Evolutionary conservation across 495 filamentous ascomycete species (phyloP).

Genomic region (Clohesyomyces aquaticus): DNA sequence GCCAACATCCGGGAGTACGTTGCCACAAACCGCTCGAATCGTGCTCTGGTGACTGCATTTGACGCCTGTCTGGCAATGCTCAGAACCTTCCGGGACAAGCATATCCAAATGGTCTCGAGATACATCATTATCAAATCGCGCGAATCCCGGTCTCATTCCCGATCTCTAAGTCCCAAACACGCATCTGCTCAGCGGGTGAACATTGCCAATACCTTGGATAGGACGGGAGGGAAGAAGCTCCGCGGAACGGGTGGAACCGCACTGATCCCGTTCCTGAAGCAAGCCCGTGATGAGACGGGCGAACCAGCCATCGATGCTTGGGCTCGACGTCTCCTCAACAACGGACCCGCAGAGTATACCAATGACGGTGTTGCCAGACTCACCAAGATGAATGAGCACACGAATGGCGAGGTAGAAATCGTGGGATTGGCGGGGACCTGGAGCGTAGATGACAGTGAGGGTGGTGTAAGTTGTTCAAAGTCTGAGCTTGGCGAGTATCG

Average conservation of each 20-base stretch:
- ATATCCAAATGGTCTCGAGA: slow-evolving; percentile 93
- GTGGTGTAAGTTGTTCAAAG: slow-evolving; percentile 55
- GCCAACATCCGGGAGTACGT: slow-evolving; percentile 91
- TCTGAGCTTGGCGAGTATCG: neutral
- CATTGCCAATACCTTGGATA: slow-evolving; percentile 64
- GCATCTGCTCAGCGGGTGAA: slow-evolving; percentile 56
- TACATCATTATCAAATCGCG: slow-evolving; percentile 84
- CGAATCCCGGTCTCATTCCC: slow-evolving; percentile 56
- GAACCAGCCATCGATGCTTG: slow-evolving; percentile 87
- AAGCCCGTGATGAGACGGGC: slow-evolving; percentile 92
- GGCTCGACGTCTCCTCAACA: slow-evolving; percentile 74
- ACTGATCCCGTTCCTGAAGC: slow-evolving; percentile 90
- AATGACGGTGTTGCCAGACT: slow-evolving; percentile 46
- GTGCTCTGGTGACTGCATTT: slow-evolving; percentile 74
- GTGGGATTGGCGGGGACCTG: slow-evolving; percentile 83
- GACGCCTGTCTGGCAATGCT: slow-evolving; percentile 92
- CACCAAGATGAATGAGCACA: slow-evolving; percentile 70
- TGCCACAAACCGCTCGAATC: slow-evolving; percentile 63
- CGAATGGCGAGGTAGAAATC: slow-evolving; percentile 65
- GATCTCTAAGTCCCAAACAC: slow-evolving; percentile 47
- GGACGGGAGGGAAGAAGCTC: slow-evolving; percentile 60
- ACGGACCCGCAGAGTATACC: slow-evolving; percentile 49
- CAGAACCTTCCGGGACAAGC: slow-evolving; percentile 85
- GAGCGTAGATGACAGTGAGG: slow-evolving; percentile 81
- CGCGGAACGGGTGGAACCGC: slow-evolving; percentile 92